Evolutionary conservation across 306 rosid genomes (phyloP).

Genomic region (Casuarina glauca): DNA sequence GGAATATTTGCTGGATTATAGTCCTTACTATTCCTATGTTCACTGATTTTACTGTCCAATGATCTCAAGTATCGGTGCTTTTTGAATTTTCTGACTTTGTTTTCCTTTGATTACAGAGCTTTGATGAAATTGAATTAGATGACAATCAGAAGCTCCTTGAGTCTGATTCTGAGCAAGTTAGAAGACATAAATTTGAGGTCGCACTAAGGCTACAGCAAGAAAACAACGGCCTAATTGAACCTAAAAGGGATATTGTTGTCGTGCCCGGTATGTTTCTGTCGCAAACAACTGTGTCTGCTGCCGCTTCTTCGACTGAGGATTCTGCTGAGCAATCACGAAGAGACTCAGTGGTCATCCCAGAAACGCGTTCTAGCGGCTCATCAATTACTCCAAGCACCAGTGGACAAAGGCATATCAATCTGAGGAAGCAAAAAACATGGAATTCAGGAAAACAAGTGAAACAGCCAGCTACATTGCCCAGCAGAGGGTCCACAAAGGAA

Average conservation of each 20-base stretch:
- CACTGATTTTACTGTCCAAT: neutral
- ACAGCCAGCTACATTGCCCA: constrained; percentile 33
- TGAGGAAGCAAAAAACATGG: constrained; percentile 23
- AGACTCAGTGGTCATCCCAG: constrained; percentile 26
- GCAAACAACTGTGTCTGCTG: constrained; percentile 34
- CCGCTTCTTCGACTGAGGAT: constrained; percentile 27
- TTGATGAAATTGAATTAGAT: constrained; percentile 29
- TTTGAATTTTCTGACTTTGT: constrained; percentile 4
- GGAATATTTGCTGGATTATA: neutral
- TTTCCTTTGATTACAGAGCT: constrained; percentile 43
- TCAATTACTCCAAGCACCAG: constrained; percentile 1
- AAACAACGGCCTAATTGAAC: constrained; percentile 67
- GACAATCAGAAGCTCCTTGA: constrained; percentile 43
- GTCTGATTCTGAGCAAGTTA: constrained; percentile 50
- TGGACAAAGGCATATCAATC: constrained; percentile 3
- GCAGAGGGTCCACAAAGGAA: constrained; percentile 27
- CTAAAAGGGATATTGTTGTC: constrained; percentile 49
- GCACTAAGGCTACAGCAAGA: constrained; percentile 60
- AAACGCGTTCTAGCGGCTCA: constrained; percentile 29
- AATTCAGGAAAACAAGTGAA: constrained; percentile 25
- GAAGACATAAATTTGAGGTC: constrained; percentile 66
- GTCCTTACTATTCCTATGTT: neutral
- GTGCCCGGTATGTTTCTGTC: constrained; percentile 73
- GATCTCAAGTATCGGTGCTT: constrained; percentile 6
- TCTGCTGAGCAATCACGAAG: constrained; percentile 39